phyloP scores from a whole-genome alignment of 169 alveolate genomes.

The Perkinsus chesapeaki region DNA sequence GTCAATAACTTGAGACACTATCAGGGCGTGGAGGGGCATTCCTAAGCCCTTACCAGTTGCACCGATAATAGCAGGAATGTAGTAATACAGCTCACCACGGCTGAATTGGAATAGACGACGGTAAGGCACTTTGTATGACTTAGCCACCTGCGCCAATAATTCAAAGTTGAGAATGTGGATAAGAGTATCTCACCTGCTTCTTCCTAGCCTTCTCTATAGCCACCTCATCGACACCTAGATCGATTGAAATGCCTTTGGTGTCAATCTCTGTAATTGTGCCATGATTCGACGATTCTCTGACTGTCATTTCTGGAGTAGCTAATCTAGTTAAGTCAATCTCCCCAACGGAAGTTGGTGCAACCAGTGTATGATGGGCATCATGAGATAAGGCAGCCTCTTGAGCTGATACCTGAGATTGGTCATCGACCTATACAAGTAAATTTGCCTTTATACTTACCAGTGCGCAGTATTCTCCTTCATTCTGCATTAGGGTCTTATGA shows the following conservation, averaged over 20 bases:
- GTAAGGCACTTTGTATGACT: neutral
- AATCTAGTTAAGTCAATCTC: too few species aligned
- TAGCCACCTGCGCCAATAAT: neutral
- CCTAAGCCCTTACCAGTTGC: neutral
- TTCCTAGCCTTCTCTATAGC: neutral
- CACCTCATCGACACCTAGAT: neutral
- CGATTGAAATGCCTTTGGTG: neutral
- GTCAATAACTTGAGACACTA: neutral
- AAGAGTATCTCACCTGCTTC: neutral
- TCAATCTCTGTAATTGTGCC: too few species aligned
- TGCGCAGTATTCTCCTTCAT: conserved; percentile 39
- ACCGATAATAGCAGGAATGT: neutral
- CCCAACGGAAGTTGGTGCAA: too few species aligned
- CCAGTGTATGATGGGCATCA: neutral
- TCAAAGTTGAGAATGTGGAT: neutral
- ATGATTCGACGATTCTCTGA: too few species aligned
- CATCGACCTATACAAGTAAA: neutral
- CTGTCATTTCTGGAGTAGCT: too few species aligned
- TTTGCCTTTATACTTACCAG: neutral
- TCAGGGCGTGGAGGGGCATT: neutral
- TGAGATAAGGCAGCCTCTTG: neutral
- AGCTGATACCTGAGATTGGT: neutral
- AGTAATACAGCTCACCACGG: neutral
- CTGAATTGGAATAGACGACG: neutral
- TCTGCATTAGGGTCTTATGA: conserved; percentile 44